These are phyloP conservation scores for Verticillium longisporum DNA, from an alignment of 2,329 filamentous ascomycete species.

Conservation along the genomic window DNA sequence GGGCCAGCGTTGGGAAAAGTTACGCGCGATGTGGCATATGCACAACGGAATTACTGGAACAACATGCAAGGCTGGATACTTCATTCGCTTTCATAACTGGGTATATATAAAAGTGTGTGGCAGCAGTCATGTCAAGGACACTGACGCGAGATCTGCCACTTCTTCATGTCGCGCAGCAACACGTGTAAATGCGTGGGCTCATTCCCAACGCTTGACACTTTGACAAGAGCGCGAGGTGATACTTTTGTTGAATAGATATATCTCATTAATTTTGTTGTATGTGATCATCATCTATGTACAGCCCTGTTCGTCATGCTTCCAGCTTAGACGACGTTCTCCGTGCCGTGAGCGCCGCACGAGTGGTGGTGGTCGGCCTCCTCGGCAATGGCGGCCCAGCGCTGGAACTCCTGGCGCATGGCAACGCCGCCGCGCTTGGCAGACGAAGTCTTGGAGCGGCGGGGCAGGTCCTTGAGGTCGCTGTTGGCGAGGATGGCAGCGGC, in stretches of 20 bases:
- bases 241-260: neutral
- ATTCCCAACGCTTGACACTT: no score
- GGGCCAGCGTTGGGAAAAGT: no score
- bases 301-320: neutral
- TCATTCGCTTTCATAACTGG: no score
- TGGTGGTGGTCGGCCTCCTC: conserved; percentile 10
- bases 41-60: no score
- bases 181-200: no score
- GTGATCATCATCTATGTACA: neutral
- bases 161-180: no score
- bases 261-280: neutral
- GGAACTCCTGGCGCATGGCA: conserved; percentile 12
- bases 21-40: no score
- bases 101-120: no score
- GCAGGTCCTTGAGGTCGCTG: conserved; percentile 24
- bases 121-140: no score
- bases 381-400: conserved; percentile 11
- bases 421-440: conserved; percentile 9
- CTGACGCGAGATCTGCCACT: no score
- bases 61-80: no score
- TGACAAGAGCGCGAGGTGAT: no score
- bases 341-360: conserved; percentile 7
- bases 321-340: neutral
- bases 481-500: conserved; percentile 32
- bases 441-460: conserved; percentile 21